Percentiles rank a stretch among this genome's conserved stretches.
Evolutionary conservation across 108 stramenopile species (phyloP).

Genomic region (Nitzschia palea): DNA sequence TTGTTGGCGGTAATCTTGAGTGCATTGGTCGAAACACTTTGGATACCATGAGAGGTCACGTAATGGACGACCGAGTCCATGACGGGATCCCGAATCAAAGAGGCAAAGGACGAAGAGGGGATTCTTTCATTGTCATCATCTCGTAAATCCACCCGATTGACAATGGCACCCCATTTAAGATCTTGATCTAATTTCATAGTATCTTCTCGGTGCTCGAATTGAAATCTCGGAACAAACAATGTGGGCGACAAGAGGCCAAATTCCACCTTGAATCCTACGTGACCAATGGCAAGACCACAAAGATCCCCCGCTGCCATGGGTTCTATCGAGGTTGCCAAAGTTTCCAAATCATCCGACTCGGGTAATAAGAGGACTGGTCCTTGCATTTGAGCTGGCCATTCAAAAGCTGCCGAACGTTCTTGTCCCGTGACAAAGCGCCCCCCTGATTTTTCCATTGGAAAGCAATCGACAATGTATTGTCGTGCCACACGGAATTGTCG

Average conservation of each 20-base stretch:
- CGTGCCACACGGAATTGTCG: constrained; percentile 37
- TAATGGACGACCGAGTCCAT: constrained; percentile 66
- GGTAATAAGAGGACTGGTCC: constrained; percentile 39
- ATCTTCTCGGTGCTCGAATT: constrained; percentile 56
- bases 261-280: constrained; percentile 36
- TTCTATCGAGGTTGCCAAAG: constrained; percentile 40
- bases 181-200: constrained; percentile 49
- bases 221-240: constrained; percentile 64
- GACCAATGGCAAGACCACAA: constrained; percentile 62
- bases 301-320: constrained; percentile 42
- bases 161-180: constrained; percentile 41
- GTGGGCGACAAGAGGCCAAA: constrained; percentile 61
- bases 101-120: constrained; percentile 11
- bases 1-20: constrained; percentile 38
- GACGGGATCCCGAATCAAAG: constrained; percentile 62
- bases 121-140: constrained; percentile 17
- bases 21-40: constrained; percentile 62
- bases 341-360: constrained; percentile 25
- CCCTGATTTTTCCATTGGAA: constrained; percentile 21
- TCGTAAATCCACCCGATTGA: constrained; percentile 51
- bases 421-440: constrained; percentile 31
- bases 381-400: constrained; percentile 51
- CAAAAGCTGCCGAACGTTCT: constrained; percentile 11
- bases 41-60: constrained; percentile 45
- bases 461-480: constrained; percentile 46